Evolutionary conservation across 768 basidiomycete species (phyloP).

Genomic region (Mycena kentingensis): DNA sequence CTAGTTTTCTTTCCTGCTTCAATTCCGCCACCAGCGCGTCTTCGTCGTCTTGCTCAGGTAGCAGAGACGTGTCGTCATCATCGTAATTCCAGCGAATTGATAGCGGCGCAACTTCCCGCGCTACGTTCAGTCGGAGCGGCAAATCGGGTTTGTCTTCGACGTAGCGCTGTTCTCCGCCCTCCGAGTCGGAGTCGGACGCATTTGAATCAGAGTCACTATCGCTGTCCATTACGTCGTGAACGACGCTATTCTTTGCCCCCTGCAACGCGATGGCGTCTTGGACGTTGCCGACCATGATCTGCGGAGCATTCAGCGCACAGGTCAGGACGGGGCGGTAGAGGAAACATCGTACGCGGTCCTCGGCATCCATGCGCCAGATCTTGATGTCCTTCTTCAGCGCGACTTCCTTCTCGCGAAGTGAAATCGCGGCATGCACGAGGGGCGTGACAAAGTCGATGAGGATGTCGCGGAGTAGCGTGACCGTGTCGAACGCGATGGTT

Average conservation of each 20-base stretch:
- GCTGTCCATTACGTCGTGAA: background rate
- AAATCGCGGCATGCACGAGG: constrained; percentile 51
- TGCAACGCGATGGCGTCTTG: constrained; percentile 18
- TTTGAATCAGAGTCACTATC: background rate
- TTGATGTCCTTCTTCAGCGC: constrained; percentile 59
- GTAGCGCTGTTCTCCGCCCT: constrained; percentile 8
- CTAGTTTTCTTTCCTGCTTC: constrained; percentile 43
- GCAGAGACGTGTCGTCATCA: constrained; percentile 14
- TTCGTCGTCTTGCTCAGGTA: constrained; percentile 30
- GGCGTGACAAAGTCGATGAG: constrained; percentile 54
- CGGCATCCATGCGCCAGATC: constrained; percentile 53
- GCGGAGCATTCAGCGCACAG: background rate
- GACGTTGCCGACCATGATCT: constrained; percentile 19
- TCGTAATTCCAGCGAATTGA: constrained; percentile 21
- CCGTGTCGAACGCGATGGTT: constrained; percentile 50
- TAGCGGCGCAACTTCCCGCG: constrained; percentile 29
- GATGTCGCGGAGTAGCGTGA: constrained; percentile 48
- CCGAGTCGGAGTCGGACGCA: constrained; percentile 4
- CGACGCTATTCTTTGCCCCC: background rate
- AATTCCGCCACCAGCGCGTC: constrained; percentile 45
- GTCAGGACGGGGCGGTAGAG: no score
- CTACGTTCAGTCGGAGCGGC: constrained; percentile 23
- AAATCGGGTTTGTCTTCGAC: constrained; percentile 12
- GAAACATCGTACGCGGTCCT: constrained; percentile 31
- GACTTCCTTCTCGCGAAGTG: constrained; percentile 60